These are phyloP conservation scores for Cynanchum wilfordii DNA, from an alignment of 257 asterid genomes.

Conservation along the genomic window DNA sequence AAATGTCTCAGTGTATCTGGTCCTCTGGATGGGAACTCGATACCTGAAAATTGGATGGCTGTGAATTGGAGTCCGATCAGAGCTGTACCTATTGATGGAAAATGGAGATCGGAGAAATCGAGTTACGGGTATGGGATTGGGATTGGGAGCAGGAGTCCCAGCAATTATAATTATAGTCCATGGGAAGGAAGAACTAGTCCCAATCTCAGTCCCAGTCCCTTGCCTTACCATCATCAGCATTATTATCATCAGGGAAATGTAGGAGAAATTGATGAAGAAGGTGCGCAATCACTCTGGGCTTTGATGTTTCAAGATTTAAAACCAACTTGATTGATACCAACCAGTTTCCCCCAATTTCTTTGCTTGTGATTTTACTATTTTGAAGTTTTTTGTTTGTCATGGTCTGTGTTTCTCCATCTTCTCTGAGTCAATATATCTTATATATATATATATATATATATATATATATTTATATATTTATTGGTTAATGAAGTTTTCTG, in stretches of 20 bases:
- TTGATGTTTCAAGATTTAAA: conserved; percentile 84
- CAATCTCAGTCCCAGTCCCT: conserved; percentile 71
- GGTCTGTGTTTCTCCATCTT: neutral
- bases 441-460: too few relatives aligned
- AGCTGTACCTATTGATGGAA: conserved; percentile 11
- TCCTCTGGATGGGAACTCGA: conserved; percentile 39
- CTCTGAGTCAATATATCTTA: too few relatives aligned
- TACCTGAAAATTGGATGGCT: conserved; percentile 7
- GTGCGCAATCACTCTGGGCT: conserved; percentile 65
- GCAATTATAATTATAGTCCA: conserved; percentile 10
- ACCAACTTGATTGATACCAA: conserved; percentile 44
- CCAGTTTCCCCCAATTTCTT: neutral
- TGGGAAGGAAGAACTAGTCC: conserved; percentile 35
- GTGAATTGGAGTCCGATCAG: conserved; percentile 22
- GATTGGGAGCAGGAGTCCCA: conserved; percentile 16
- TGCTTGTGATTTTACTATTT: neutral
- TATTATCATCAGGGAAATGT: conserved; percentile 31
- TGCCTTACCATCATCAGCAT: conserved; percentile 22
- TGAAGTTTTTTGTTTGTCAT: neutral
- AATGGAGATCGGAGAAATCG: conserved; percentile 16
- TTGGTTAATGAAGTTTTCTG: neutral
- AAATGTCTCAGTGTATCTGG: conserved; percentile 47
- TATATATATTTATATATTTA: too few relatives aligned
- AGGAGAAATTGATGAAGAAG: conserved; percentile 32
- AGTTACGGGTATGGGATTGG: conserved; percentile 1